Conservation (phyloP, 1,139 yeast genomes). For the Protomyces gravidus region DNA sequence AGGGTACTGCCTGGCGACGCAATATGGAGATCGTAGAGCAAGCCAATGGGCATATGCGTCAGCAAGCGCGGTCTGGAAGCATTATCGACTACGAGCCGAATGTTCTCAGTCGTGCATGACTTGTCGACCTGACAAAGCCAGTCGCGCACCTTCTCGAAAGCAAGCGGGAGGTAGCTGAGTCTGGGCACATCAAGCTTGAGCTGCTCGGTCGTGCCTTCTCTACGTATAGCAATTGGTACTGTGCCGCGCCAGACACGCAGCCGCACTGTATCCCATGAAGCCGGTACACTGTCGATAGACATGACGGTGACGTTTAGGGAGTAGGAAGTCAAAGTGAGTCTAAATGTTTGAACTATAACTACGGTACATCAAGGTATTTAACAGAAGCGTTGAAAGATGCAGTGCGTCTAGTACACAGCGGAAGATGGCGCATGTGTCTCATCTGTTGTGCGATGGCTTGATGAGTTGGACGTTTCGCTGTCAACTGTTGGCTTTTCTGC, state of each 20-base stretch:
- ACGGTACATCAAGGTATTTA: not conserved
- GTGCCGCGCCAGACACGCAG: slow-evolving; percentile 17
- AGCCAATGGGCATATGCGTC: slow-evolving; percentile 24
- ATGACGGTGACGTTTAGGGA: no score
- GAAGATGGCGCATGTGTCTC: no score
- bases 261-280: slow-evolving; percentile 4
- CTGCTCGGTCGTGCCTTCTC: not conserved
- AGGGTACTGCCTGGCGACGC: not conserved
- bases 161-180: slow-evolving; percentile 5
- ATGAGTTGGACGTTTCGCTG: no score
- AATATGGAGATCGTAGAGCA: slow-evolving; percentile 18
- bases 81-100: no score
- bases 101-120: no score
- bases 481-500: not conserved
- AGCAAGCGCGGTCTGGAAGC: not conserved
- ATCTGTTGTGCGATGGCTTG: no score
- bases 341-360: not conserved
- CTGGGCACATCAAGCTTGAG: slow-evolving; percentile 11
- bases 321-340: no score
- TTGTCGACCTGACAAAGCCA: not conserved
- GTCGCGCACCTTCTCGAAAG: slow-evolving; percentile 1
- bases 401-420: no score
- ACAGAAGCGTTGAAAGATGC: no score
- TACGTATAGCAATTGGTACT: not conserved
- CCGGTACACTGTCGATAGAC: no score